Evolutionary conservation across 352 stramenopile species (phyloP), one percentile per base, ranked within the genome.

Genomic region (Elongisporangium prolatum): DNA sequence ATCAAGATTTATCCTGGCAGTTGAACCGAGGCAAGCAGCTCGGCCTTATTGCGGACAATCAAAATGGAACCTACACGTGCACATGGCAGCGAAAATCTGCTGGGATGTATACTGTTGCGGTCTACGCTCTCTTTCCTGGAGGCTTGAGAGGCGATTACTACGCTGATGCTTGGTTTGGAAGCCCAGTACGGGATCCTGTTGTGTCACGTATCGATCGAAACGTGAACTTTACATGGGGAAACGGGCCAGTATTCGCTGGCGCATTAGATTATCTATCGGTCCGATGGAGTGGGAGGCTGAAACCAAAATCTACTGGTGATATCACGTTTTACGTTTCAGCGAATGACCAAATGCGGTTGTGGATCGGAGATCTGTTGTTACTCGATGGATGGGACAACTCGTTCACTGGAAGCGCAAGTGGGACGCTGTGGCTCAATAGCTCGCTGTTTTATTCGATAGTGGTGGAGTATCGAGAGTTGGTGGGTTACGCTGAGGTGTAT

Each of bases 211-310:
- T 91, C 40, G 84, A 92, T 65, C 68, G 68, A 4, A 58, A 83
- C 21, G 54, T 91, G 4, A 94, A 91, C 54, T 92, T 93, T 52
- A 91, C 79, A 25, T 91, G 84, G 83, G 71, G 66, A 14, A 63
- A 37, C 21, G 82, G 78, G 0, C 48, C 77, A 14, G 44, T 80
- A 2, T 86, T 89, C 53, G 59, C 72, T 44, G 75, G 71, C 1
- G 68, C 71, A 6, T 77, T 64, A 2, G 82, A 83, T 48, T 88
- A 86, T 63, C 63, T 80, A 0, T 82, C 74, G 1, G 73, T 87
- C 10, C 75, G 82, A 6, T 93, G 84, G 84, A 86, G 57, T 50
- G 84, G 84, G 8, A 76, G 72, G 13, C n/a, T 93, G 6, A 85
- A 88, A 28, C 72, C 73, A n/a, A 69, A 71, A 54, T 49, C 25